Conservation (phyloP, 192 early-diverging fungal species). For the Lobosporangium transversale region DNA sequence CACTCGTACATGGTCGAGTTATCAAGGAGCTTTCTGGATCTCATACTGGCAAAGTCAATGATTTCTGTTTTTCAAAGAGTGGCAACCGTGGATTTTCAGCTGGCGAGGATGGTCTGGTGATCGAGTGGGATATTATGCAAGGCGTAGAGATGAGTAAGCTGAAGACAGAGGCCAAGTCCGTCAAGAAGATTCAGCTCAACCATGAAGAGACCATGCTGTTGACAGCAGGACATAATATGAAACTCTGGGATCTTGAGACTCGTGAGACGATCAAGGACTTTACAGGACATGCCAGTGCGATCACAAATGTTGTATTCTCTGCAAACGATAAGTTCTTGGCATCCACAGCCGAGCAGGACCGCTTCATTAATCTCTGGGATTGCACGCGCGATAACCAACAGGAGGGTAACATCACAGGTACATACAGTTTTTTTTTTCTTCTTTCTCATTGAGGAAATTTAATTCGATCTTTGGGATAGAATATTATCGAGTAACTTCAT, state of each 20-base stretch:
- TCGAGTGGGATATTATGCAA: constrained; percentile 66
- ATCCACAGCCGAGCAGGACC: constrained; percentile 60
- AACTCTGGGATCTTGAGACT: constrained; percentile 60
- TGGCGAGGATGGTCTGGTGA: constrained; percentile 59
- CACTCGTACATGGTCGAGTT: constrained; percentile 57
- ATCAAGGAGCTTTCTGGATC: constrained; percentile 56
- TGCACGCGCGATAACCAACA: constrained; percentile 50
- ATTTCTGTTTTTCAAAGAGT: constrained; percentile 59
- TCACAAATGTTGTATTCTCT: constrained; percentile 60
- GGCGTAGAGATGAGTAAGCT: constrained; percentile 60
- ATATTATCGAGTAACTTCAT: too few species aligned
- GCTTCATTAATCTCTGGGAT: constrained; percentile 68
- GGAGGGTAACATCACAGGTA: constrained; percentile 55
- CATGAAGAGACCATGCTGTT: constrained; percentile 62
- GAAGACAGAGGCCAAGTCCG: constrained; percentile 60
- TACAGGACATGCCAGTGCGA: constrained; percentile 63
- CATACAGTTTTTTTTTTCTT: neutral
- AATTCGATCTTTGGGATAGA: too few species aligned
- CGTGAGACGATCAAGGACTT: constrained; percentile 59
- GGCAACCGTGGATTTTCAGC: constrained; percentile 61
- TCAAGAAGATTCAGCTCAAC: constrained; percentile 58
- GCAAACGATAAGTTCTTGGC: constrained; percentile 59
- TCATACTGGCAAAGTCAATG: constrained; percentile 58
- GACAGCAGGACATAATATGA: constrained; percentile 66
- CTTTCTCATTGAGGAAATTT: too few species aligned